These are phyloP conservation scores for Coemansia sp. DNA, from an alignment of 192 early-diverging fungal genomes.

Conservation along the genomic window DNA sequence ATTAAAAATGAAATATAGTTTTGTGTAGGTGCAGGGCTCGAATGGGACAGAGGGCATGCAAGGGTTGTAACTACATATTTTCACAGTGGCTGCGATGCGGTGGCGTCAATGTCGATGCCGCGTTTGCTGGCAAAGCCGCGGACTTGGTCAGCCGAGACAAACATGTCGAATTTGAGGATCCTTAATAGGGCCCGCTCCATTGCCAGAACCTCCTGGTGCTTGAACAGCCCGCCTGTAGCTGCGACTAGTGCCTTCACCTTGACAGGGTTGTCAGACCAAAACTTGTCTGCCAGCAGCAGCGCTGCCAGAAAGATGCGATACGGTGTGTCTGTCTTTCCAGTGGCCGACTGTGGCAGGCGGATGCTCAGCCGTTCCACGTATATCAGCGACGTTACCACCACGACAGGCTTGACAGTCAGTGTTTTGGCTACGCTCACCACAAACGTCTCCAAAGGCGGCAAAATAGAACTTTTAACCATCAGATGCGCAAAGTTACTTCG, in stretches of 20 bases:
- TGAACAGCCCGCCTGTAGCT: constrained; percentile 40
- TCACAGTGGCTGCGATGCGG: constrained; percentile 2
- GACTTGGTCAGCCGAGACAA: constrained; percentile 41
- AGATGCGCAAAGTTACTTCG: constrained; percentile 35
- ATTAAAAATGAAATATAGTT: neutral
- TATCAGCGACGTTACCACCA: constrained; percentile 64
- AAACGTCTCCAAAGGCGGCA: constrained; percentile 45
- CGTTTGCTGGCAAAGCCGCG: constrained; percentile 33
- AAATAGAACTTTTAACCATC: neutral
- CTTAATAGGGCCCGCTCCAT: constrained; percentile 52
- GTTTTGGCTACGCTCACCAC: constrained; percentile 29
- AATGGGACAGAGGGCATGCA: too few species aligned
- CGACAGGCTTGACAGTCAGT: constrained; percentile 29
- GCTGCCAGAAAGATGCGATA: constrained; percentile 72
- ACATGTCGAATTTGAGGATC: constrained; percentile 47
- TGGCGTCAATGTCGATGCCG: constrained; percentile 27
- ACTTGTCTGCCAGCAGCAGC: constrained; percentile 69
- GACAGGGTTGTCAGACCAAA: constrained; percentile 56
- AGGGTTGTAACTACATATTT: neutral
- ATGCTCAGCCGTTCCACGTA: constrained; percentile 71
- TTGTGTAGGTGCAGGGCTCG: too few species aligned
- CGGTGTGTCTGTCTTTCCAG: constrained; percentile 69
- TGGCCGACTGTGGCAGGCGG: constrained; percentile 61
- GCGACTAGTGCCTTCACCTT: constrained; percentile 35
- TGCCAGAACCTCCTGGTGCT: constrained; percentile 34